Evolutionary conservation across 2,329 filamentous ascomycete genomes (phyloP).

Genomic region (Orbilia blumenaviensis): DNA sequence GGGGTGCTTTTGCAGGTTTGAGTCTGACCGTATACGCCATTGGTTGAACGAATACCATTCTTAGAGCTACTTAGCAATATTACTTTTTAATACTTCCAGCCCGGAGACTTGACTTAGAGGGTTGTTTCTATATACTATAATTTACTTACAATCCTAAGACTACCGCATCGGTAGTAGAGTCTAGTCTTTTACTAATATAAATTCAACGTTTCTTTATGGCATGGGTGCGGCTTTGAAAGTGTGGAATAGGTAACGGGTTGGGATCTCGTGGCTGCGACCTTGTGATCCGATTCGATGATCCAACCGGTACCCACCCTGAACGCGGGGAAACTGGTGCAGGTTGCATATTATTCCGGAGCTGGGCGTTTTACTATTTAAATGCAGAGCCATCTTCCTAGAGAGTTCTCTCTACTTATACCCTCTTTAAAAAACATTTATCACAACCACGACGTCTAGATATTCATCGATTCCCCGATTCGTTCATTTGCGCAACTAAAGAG

Average conservation of each 20-base stretch:
- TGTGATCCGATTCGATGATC: conserved; percentile 48
- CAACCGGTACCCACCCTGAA: not conserved
- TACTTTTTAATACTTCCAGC: not conserved
- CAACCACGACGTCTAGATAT: not conserved
- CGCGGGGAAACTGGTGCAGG: conserved; percentile 29
- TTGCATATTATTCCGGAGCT: conserved; percentile 16
- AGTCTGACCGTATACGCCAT: not conserved
- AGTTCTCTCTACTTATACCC: not conserved
- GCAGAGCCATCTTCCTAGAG: no score
- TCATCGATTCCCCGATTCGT: not conserved
- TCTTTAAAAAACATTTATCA: not conserved
- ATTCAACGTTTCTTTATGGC: not conserved
- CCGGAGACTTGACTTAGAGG: not conserved
- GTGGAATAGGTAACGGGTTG: not conserved
- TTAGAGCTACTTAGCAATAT: not conserved
- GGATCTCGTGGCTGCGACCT: conserved; percentile 48
- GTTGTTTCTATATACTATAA: not conserved
- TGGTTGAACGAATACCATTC: not conserved
- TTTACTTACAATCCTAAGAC: not conserved
- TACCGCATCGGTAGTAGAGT: not conserved
- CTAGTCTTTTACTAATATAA: not conserved
- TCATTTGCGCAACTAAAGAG: not conserved
- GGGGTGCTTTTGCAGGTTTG: not conserved
- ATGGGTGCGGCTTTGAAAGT: not conserved
- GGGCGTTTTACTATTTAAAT: not conserved